These are phyloP conservation scores for Aphanocladium album DNA, from an alignment of 2,329 filamentous ascomycete genomes.

Conservation along the genomic window DNA sequence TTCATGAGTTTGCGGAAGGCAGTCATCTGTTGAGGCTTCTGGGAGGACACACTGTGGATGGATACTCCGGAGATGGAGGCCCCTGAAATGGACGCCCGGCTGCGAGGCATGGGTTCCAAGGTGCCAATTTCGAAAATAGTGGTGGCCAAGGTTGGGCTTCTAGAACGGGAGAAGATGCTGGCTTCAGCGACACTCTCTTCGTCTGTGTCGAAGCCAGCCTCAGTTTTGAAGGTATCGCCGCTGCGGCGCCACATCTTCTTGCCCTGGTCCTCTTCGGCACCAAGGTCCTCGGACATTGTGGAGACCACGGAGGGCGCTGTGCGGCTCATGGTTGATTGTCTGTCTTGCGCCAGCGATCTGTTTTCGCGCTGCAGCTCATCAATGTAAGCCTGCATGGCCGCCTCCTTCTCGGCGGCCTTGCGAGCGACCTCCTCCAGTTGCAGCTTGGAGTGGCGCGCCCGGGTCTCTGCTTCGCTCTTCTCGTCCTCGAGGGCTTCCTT, in stretches of 20 bases:
- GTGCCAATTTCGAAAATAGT: slow-evolving; percentile 28
- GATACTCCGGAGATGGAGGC: slow-evolving; percentile 32
- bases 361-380: slow-evolving; percentile 50
- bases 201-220: slow-evolving; percentile 45
- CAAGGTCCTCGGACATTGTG: slow-evolving; percentile 47
- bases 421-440: slow-evolving; percentile 57
- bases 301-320: slow-evolving; percentile 33
- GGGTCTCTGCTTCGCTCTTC: slow-evolving; percentile 49
- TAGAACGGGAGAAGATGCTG: slow-evolving; percentile 57
- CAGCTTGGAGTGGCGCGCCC: slow-evolving; percentile 49
- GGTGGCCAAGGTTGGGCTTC: slow-evolving; percentile 49
- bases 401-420: slow-evolving; percentile 50
- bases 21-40: slow-evolving; percentile 24
- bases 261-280: slow-evolving; percentile 45
- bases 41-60: slow-evolving; percentile 33
- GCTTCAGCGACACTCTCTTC: slow-evolving; percentile 45
- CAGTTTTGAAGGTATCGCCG: slow-evolving; percentile 38
- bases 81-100: neutral
- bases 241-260: slow-evolving; percentile 39
- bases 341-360: slow-evolving; percentile 37
- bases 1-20: slow-evolving; percentile 39
- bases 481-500: slow-evolving; percentile 51
- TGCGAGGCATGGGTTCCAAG: slow-evolving; percentile 8
- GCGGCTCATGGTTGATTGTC: slow-evolving; percentile 24
- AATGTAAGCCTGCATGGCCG: slow-evolving; percentile 43